Conservation (phyloP, 140 eudicot genomes). For the Stevia rebaudiana region DNA sequence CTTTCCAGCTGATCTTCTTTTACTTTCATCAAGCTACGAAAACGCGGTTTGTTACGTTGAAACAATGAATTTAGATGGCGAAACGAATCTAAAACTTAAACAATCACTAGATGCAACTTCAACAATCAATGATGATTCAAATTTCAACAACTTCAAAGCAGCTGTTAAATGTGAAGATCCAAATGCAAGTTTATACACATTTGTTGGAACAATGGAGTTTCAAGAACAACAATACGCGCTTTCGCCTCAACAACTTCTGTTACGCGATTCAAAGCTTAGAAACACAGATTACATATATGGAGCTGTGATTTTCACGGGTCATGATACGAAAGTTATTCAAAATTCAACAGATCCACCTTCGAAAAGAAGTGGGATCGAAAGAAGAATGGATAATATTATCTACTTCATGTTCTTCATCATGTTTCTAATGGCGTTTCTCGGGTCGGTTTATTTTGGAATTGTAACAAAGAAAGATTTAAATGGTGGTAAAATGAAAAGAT, state of each 20-base stretch:
- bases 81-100: constrained; percentile 83
- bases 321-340: constrained; percentile 86
- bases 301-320: constrained; percentile 84
- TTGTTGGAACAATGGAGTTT: constrained; percentile 82
- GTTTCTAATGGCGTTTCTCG: constrained; percentile 55
- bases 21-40: constrained; percentile 83
- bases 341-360: constrained; percentile 85
- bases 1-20: constrained; percentile 86
- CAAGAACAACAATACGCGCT: constrained; percentile 59
- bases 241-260: constrained; percentile 78
- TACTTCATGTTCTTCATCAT: constrained; percentile 60
- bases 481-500: constrained; percentile 47
- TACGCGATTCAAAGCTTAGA: constrained; percentile 77
- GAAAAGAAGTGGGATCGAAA: constrained; percentile 81
- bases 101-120: constrained; percentile 80
- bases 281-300: constrained; percentile 83
- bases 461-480: constrained; percentile 52
- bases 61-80: constrained; percentile 97
- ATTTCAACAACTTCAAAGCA: constrained; percentile 54
- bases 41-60: constrained; percentile 89
- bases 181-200: constrained; percentile 77
- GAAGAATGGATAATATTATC: constrained; percentile 76
- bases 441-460: constrained; percentile 71
- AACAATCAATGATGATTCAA: constrained; percentile 45
- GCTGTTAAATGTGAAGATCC: constrained; percentile 84